phyloP scores from a whole-genome alignment of 73 alveolate genomes.

The Urostyla sp. region DNA sequence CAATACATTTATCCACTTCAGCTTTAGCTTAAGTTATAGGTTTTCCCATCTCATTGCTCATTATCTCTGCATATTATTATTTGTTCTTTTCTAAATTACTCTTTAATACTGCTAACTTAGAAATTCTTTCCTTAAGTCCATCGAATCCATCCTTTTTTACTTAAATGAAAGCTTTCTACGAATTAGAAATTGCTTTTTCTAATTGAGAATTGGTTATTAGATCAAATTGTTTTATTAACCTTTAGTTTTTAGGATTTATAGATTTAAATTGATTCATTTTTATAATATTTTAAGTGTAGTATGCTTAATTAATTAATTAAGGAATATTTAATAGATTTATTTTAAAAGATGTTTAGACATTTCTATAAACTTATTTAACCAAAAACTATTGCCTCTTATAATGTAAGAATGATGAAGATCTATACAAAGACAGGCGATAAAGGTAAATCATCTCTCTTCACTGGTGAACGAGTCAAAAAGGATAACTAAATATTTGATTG shows the following conservation, averaged over 20 bases:
- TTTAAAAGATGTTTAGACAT: too few species aligned
- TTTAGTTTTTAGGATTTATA: constrained; percentile 68
- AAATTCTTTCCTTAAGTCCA: constrained; percentile 61
- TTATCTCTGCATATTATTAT: constrained; percentile 66
- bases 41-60: constrained; percentile 87
- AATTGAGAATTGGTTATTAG: constrained; percentile 43
- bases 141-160: constrained; percentile 34
- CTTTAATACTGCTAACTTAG: constrained; percentile 27
- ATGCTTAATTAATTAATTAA: too few species aligned
- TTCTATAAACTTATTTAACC: too few species aligned
- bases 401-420: constrained; percentile 55
- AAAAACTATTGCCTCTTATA: too few species aligned
- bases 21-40: constrained; percentile 75
- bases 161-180: constrained; percentile 46
- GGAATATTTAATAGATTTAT: too few species aligned
- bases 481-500: constrained; percentile 64
- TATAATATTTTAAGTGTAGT: neutral
- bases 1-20: constrained; percentile 75
- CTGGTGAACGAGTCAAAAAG: constrained; percentile 74
- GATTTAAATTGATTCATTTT: constrained; percentile 16
- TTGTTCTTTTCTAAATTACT: constrained; percentile 41
- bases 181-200: neutral
- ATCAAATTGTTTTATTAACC: constrained; percentile 19
- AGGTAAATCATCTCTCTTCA: constrained; percentile 75
- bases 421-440: constrained; percentile 85